phyloP scores from a whole-genome alignment of 352 stramenopile species.

The Phytophthora europaea region DNA sequence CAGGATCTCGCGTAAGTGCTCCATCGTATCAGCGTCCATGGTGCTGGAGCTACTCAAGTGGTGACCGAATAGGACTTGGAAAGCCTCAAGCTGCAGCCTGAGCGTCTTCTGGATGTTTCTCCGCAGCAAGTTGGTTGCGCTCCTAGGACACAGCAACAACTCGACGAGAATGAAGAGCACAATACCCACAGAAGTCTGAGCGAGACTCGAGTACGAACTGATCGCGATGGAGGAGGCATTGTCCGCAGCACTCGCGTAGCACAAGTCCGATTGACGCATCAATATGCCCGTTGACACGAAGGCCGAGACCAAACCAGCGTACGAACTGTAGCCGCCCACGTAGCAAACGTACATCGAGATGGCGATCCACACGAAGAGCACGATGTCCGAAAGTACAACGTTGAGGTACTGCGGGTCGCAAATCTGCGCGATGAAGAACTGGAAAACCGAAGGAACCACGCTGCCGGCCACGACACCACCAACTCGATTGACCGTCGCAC shows the following conservation, averaged over 20 bases:
- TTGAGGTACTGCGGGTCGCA: slow-evolving; percentile 49
- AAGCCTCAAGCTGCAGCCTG: slow-evolving; percentile 60
- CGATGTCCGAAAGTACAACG: slow-evolving; percentile 50
- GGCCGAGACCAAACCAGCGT: slow-evolving; percentile 67
- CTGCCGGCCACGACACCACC: slow-evolving; percentile 79
- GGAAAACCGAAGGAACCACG: slow-evolving; percentile 82
- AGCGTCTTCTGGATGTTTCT: slow-evolving; percentile 80
- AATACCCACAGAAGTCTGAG: slow-evolving; percentile 81
- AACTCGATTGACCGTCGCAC: slow-evolving; percentile 80
- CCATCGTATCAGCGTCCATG: slow-evolving; percentile 57
- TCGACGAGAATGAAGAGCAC: slow-evolving; percentile 81
- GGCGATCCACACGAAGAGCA: slow-evolving; percentile 64
- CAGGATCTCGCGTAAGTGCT: slow-evolving; percentile 57
- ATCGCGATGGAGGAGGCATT: slow-evolving; percentile 55
- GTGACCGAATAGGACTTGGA: slow-evolving; percentile 72
- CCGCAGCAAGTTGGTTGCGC: slow-evolving; percentile 61
- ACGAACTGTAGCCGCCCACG: slow-evolving; percentile 62
- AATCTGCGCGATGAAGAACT: slow-evolving; percentile 83
- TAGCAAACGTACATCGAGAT: slow-evolving; percentile 79
- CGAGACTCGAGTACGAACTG: slow-evolving; percentile 75
- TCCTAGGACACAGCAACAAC: slow-evolving; percentile 65
- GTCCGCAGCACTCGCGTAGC: slow-evolving; percentile 40
- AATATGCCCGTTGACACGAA: slow-evolving; percentile 74
- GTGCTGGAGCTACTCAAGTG: slow-evolving; percentile 61
- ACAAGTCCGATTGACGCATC: slow-evolving; percentile 67